Base-by-base conservation (phyloP, 352 stramenopile species). In the Globisporangium heterothallicum region DNA sequence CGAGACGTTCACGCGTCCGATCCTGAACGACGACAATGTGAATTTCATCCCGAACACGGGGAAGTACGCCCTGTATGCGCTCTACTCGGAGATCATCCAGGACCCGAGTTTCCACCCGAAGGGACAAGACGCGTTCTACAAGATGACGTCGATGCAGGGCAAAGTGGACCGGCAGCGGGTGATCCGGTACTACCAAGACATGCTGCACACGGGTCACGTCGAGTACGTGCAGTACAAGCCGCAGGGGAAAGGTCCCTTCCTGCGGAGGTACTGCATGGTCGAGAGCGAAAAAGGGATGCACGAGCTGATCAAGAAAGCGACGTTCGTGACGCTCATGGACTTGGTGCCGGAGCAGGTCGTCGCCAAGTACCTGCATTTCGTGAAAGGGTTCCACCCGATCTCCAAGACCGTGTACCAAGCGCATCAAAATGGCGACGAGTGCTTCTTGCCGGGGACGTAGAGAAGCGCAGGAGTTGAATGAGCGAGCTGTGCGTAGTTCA, bases 161-260 rank as follows among this genome's bases (percentile, higher is more conserved):
- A 78, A 79, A 63, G 64, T 84, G 10, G 73, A 84, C 53, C 68
- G 73, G 16, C 73, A 84, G 43, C 65, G 73, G 1, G 68, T 81
- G 18, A 72, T 74, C 32, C 63, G 73, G 7, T 79, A 78, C 38
- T 84, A 77, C 22, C 68, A 60, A 21, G 42, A 59, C 34, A 24
- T 22, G 44, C 12, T 22, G 13, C 42, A 48, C 41, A 51, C 7
- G 4, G 35, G 22, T 9, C 8, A 42, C 13, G 16, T 50, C 42
- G 40, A 68, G 30, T 56, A 56, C 35, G 68, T 79, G 19, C 59
- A 68, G 50, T 72, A 43, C 58, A 74, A 74, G 50, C 73, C 73
- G 14, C 65, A 74, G 26, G 73, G 73, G n/a, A 84, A 84, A 46
- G 73, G 73, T 6, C 58, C 71, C 1, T 61, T 81, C 34, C 46